phyloP scores from a whole-genome alignment of 176 grass and related monocot species.

The Phoenix dactylifera region DNA sequence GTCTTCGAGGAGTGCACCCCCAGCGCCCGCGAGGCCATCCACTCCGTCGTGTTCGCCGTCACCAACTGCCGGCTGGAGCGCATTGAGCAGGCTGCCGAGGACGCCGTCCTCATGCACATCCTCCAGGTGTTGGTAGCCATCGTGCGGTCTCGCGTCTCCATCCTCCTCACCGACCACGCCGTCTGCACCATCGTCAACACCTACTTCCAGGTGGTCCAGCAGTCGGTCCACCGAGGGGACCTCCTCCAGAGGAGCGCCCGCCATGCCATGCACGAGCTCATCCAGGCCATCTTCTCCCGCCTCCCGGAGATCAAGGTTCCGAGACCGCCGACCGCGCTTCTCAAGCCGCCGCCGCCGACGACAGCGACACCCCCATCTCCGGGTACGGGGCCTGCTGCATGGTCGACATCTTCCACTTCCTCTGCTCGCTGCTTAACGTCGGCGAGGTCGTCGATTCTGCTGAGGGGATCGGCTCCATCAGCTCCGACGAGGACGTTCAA shows the following conservation, averaged over 20 bases:
- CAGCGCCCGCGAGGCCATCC: constrained; percentile 58
- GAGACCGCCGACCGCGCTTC: neutral
- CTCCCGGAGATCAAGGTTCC: constrained; percentile 44
- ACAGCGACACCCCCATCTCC: constrained; percentile 6
- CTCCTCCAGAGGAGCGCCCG: constrained; percentile 69
- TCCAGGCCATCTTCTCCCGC: constrained; percentile 59
- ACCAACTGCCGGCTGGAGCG: constrained; percentile 57
- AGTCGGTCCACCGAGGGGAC: constrained; percentile 53
- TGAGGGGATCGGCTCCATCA: constrained; percentile 50
- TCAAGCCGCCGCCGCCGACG: constrained; percentile 15
- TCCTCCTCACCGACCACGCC: constrained; percentile 59
- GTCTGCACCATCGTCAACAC: constrained; percentile 78
- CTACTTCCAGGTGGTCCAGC: constrained; percentile 82
- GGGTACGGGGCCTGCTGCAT: constrained; percentile 78
- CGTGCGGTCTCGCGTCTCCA: constrained; percentile 38
- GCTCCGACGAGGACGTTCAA: constrained; percentile 70
- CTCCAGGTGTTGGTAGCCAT: constrained; percentile 66
- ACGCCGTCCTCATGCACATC: constrained; percentile 70
- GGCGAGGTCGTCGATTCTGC: constrained; percentile 32
- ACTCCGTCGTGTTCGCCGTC: constrained; percentile 53
- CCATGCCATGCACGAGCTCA: constrained; percentile 76
- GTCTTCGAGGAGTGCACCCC: constrained; percentile 88
- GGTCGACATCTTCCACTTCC: constrained; percentile 77
- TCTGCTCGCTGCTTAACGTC: constrained; percentile 66
- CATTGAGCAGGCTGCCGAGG: constrained; percentile 56